phyloP scores from a whole-genome alignment of 768 basidiomycete species.

The Pulveroboletus ravenelii region DNA sequence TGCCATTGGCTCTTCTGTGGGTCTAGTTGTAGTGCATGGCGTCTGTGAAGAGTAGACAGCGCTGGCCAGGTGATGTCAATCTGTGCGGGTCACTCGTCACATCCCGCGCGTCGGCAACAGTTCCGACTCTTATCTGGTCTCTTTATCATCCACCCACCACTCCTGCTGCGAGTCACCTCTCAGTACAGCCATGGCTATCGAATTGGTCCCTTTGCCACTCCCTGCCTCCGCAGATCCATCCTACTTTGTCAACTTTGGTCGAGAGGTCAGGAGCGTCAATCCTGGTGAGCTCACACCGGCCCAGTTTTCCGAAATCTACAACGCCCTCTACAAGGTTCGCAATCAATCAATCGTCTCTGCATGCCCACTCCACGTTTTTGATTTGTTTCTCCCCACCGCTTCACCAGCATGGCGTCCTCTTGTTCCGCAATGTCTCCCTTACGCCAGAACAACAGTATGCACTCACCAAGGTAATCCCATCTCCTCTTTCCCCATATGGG shows the following conservation, averaged over 20 bases:
- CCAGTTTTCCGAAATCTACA: conserved; percentile 61
- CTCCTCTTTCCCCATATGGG: neutral
- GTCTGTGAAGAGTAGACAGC: neutral
- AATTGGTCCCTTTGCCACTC: conserved; percentile 60
- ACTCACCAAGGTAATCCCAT: conserved; percentile 62
- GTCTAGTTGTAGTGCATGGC: neutral
- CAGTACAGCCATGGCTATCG: conserved; percentile 52
- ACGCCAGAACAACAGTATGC: conserved; percentile 82
- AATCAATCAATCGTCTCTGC: neutral
- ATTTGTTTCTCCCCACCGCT: neutral
- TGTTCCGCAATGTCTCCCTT: conserved; percentile 67
- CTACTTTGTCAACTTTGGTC: conserved; percentile 68
- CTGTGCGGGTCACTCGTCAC: too few relatives aligned
- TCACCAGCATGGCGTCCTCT: conserved; percentile 59
- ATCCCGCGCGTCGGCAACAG: too few relatives aligned
- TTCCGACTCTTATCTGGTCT: neutral
- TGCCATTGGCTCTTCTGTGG: conserved; percentile 5
- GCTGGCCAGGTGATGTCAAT: neutral
- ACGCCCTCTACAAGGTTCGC: conserved; percentile 71
- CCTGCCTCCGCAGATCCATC: conserved; percentile 67
- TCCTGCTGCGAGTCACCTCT: neutral
- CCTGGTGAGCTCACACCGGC: conserved; percentile 57
- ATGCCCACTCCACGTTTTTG: neutral
- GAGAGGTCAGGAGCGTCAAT: conserved; percentile 69
- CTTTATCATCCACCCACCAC: neutral